Evolutionary conservation across 2,329 filamentous ascomycete species (phyloP), one percentile per base, ranked within the genome.

Genomic region (Rutstroemia sp.): DNA sequence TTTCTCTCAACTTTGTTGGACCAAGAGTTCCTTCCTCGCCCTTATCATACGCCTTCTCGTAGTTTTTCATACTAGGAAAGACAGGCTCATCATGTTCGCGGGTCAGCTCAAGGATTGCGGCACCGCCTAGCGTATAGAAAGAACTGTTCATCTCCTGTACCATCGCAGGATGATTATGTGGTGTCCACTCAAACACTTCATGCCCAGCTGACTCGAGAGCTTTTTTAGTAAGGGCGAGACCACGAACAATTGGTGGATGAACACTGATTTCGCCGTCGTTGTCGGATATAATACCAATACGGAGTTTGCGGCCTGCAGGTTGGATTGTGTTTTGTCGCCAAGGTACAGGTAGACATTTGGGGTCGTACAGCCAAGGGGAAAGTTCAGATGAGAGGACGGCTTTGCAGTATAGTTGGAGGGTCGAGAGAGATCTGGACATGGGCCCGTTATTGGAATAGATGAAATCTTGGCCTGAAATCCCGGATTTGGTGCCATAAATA

Each of bases 81-180:
- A 67, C 61, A 0, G 67, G 67, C 45, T 70, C 67, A 5, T 61
- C 57, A 59, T 67, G 55, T 47, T 62, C 42, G 4, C 63, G 57
- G 10, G 67, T 69, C 23, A 68, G 36, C 19, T 58, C 60, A 0
- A 68, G 58, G 30, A 69, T 70, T 0, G 67, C 66, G 16, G 67
- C 65, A 10, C 63, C 68, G 2, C 69, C 70, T 1, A 71, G 60
- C 5, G 67, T 67, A 48, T 69, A 60, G 57, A 71, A 71, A 2
- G 67, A 65, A 42, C 59, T 55, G 34, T 67, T 65, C 51, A 70
- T 58, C 30, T 64, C 62, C 2, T 58, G 48, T 0, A 60, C 54
- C 46, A 71, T 71, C 30, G 67, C 66, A 2, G 62, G 59, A 54
- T 73, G 72, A 23, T 68, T 61, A 8, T 64, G 59, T 4, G 71